A percentile compares a stretch with the other conserved stretches of the same genome.
Conservation (phyloP, 352 stramenopile species). For the Blastocystis sp. region DNA sequence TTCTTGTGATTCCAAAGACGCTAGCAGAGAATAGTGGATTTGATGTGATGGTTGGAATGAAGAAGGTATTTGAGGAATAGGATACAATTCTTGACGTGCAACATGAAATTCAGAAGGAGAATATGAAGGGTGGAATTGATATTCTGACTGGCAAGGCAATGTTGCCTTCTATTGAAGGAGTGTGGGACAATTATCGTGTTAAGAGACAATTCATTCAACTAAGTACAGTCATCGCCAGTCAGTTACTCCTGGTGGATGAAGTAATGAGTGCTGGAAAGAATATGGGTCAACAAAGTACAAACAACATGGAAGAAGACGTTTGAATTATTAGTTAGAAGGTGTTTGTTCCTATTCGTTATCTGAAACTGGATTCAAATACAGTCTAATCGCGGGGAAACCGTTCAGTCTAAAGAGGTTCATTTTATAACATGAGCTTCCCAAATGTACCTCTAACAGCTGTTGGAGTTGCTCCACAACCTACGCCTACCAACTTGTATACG, state of each 20-base stretch:
- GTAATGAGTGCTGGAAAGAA: slow-evolving; percentile 48
- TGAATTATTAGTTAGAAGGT: background rate
- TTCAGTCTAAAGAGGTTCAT: background rate
- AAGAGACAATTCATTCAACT: slow-evolving; percentile 97
- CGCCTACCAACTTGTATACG: background rate
- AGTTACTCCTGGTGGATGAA: slow-evolving; percentile 46
- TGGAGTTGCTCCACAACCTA: background rate
- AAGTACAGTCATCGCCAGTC: slow-evolving; percentile 45
- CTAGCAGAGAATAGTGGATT: slow-evolving; percentile 92
- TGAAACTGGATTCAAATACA: background rate
- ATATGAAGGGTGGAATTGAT: slow-evolving; percentile 84
- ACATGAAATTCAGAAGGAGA: slow-evolving; percentile 82
- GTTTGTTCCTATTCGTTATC: background rate
- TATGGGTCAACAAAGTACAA: background rate
- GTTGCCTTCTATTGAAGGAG: slow-evolving; percentile 85
- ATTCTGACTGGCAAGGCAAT: slow-evolving; percentile 89
- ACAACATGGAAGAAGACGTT: background rate
- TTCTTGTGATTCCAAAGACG: slow-evolving; percentile 96
- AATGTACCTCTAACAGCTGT: no score
- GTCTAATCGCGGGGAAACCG: background rate
- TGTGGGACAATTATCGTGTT: slow-evolving; percentile 97
- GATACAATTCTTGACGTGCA: slow-evolving; percentile 89
- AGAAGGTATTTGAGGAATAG: slow-evolving; percentile 68
- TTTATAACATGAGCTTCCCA: background rate
- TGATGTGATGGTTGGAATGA: slow-evolving; percentile 69